phyloP scores from a whole-genome alignment of 371 early-diverging fungal species.

The Mucor saturninus region DNA sequence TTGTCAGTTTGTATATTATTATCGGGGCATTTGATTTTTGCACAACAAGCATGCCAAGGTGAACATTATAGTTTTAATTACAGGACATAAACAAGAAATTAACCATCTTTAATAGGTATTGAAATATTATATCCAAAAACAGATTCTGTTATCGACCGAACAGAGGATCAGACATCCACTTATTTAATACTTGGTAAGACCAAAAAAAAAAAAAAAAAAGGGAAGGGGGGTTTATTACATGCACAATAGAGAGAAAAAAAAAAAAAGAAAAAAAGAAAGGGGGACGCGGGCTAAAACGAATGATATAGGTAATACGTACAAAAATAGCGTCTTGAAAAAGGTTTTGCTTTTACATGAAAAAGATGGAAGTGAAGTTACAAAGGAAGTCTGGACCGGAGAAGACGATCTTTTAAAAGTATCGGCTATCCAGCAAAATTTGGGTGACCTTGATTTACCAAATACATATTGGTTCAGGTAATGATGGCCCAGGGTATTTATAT shows the following conservation, averaged over 20 bases:
- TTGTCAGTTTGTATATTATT: neutral
- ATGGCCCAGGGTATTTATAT: neutral
- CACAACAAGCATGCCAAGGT: slow-evolving; percentile 14
- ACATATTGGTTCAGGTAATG: slow-evolving; percentile 19
- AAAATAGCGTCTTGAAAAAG: neutral
- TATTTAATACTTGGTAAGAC: slow-evolving; percentile 25
- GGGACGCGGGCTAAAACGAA: neutral
- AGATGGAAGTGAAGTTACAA: slow-evolving; percentile 8
- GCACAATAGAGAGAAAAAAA: neutral
- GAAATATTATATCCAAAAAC: slow-evolving; percentile 23
- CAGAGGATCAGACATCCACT: slow-evolving; percentile 13
- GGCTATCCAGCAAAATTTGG: slow-evolving; percentile 25
- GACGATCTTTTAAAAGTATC: slow-evolving; percentile 19
- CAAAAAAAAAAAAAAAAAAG: neutral
- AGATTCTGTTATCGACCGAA: slow-evolving; percentile 19
- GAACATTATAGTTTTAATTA: neutral
- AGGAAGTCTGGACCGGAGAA: slow-evolving; percentile 21
- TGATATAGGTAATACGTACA: slow-evolving; percentile 15
- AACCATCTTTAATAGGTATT: slow-evolving; percentile 7
- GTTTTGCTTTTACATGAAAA: slow-evolving; percentile 11
- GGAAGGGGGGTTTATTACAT: neutral
- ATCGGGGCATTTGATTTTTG: neutral
- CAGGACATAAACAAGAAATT: neutral
- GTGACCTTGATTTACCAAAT: slow-evolving; percentile 9
- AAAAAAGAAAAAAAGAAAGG: neutral